These are phyloP conservation scores for Adansonia rubrostipa DNA, from an alignment of 441 rosid genomes.

Conservation along the genomic window DNA sequence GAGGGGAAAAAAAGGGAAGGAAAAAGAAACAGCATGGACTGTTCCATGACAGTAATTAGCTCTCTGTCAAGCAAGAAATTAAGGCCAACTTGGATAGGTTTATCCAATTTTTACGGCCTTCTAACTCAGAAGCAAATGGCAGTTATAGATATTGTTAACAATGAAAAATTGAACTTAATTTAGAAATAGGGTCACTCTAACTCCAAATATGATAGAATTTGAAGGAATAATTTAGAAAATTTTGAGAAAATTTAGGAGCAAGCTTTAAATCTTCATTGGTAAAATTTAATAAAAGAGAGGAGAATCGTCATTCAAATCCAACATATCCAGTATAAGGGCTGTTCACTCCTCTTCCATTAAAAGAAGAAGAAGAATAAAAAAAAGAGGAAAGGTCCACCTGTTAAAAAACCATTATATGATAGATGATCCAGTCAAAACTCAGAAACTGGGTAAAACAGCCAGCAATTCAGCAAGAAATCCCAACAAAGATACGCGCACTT, in stretches of 20 bases:
- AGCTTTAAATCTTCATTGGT: neutral
- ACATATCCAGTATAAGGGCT: neutral
- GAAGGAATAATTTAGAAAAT: neutral
- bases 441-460: neutral
- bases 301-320: neutral
- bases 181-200: neutral
- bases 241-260: neutral
- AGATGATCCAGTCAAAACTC: conserved; percentile 2
- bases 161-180: neutral
- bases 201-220: neutral
- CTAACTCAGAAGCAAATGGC: neutral
- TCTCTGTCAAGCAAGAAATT: neutral
- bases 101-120: neutral
- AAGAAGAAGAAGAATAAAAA: neutral
- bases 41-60: neutral
- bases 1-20: too few species aligned
- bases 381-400: neutral
- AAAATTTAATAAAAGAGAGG: neutral
- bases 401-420: neutral
- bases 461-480: neutral
- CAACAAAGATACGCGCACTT: neutral
- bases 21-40: neutral
- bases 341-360: neutral
- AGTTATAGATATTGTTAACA: neutral
- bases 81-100: neutral